Evolutionary conservation across 2,329 filamentous ascomycete genomes (phyloP).

Genomic region (Sporothrix euskadiensis): DNA sequence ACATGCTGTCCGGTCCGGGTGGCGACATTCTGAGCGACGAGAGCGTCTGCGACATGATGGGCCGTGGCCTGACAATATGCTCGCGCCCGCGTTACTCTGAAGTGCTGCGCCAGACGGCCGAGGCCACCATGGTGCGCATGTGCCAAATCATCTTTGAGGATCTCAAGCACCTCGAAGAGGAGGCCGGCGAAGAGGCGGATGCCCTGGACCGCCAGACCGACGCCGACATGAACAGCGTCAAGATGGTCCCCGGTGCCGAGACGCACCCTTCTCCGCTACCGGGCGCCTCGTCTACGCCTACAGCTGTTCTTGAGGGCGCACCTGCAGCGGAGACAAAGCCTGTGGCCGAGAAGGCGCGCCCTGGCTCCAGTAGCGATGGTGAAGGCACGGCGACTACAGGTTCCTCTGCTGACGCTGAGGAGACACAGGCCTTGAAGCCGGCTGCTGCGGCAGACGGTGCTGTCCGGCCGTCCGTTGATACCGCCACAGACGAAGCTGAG

Average conservation of each 20-base stretch:
- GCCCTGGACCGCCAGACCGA: conserved; percentile 66
- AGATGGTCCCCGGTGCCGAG: conserved; percentile 78
- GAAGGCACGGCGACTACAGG: conserved; percentile 2
- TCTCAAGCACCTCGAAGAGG: conserved; percentile 80
- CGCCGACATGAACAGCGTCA: conserved; percentile 71
- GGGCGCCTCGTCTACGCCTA: conserved; percentile 31
- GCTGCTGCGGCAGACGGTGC: conserved; percentile 20
- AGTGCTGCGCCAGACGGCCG: conserved; percentile 83
- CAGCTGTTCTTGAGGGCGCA: neutral
- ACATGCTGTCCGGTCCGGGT: conserved; percentile 91
- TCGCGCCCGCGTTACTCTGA: conserved; percentile 91
- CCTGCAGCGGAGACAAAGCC: neutral
- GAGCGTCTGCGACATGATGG: conserved; percentile 99
- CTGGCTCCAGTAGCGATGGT: conserved; percentile 18
- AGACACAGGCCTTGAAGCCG: conserved; percentile 23
- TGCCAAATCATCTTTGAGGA: conserved; percentile 97
- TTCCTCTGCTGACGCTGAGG: conserved; percentile 23
- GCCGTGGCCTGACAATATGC: conserved; percentile 93
- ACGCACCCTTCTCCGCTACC: conserved; percentile 23
- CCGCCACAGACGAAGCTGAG: conserved; percentile 29
- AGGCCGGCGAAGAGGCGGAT: conserved; percentile 66
- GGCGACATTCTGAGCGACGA: conserved; percentile 95
- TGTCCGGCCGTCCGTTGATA: conserved; percentile 24
- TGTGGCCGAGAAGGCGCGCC: neutral
- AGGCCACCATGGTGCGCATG: conserved; percentile 98